These are phyloP conservation scores for Thielaviopsis populi DNA, from an alignment of 2,329 filamentous ascomycete species.

Conservation along the genomic window DNA sequence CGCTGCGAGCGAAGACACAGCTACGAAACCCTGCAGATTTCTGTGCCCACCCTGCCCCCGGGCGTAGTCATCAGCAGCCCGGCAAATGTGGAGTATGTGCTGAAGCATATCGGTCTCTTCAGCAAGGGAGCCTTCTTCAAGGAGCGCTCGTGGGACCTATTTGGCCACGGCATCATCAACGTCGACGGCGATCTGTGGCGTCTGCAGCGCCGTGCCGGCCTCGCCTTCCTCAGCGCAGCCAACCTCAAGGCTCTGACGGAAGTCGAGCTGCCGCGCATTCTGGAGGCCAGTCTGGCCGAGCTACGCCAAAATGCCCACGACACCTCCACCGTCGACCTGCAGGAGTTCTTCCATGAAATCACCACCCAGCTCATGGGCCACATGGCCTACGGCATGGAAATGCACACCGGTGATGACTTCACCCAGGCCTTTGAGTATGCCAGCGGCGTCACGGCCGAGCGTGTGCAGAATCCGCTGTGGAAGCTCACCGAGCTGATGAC, in stretches of 20 bases:
- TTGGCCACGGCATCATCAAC: conserved; percentile 53
- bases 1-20: conserved; percentile 41
- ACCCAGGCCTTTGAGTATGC: conserved; percentile 46
- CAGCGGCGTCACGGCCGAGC: conserved; percentile 42
- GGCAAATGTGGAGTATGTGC: conserved; percentile 45
- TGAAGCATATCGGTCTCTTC: conserved; percentile 45
- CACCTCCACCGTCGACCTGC: conserved; percentile 35
- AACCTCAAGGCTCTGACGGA: conserved; percentile 44
- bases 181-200: conserved; percentile 49
- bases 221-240: conserved; percentile 41
- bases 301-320: conserved; percentile 23
- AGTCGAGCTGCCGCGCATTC: conserved; percentile 39
- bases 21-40: conserved; percentile 45
- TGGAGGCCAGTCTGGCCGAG: conserved; percentile 29
- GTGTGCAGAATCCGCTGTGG: conserved; percentile 54
- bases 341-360: conserved; percentile 46
- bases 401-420: conserved; percentile 46
- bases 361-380: conserved; percentile 52
- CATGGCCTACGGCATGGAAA: conserved; percentile 56
- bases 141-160: conserved; percentile 44
- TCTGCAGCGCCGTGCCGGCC: conserved; percentile 45
- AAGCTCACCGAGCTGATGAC: conserved; percentile 40
- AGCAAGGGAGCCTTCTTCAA: conserved; percentile 49
- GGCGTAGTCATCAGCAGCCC: conserved; percentile 50
- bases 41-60: conserved; percentile 45